phyloP scores from a whole-genome alignment of 331 rosid species.

The Rhamnella rubrinervis region DNA sequence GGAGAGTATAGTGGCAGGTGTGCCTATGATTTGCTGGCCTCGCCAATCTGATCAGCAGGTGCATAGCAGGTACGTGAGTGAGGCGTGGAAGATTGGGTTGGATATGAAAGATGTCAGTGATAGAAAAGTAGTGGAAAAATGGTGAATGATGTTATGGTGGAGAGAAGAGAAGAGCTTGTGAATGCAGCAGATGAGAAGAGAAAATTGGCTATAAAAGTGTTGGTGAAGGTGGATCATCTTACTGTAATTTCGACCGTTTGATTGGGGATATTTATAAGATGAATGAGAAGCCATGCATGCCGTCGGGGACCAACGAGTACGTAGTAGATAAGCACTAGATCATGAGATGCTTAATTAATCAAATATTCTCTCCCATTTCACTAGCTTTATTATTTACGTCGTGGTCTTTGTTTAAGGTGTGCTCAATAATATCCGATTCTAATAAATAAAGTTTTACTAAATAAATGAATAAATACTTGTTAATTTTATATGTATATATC shows the following conservation, averaged over 20 bases:
- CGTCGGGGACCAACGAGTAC: too few species aligned
- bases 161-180: constrained; percentile 15
- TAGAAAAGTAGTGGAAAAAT: constrained; percentile 4
- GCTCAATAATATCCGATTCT: too few species aligned
- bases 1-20: constrained; percentile 26
- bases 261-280: constrained; percentile 1
- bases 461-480: too few species aligned
- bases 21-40: constrained; percentile 31
- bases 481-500: too few species aligned
- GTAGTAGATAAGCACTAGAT: too few species aligned
- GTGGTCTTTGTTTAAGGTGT: too few species aligned
- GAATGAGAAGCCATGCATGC: background rate
- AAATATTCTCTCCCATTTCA: too few species aligned
- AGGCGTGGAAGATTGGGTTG: constrained; percentile 26
- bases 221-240: constrained; percentile 24
- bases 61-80: constrained; percentile 27
- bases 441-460: too few species aligned
- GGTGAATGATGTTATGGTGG: constrained; percentile 27
- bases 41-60: constrained; percentile 19
- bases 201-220: constrained; percentile 15
- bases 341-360: too few species aligned
- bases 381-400: too few species aligned
- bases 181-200: constrained; percentile 16
- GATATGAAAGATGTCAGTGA: constrained; percentile 26
- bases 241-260: constrained; percentile 9